Base-by-base conservation (phyloP, 306 rosid species). In the Gastrolobium bilobum region DNA sequence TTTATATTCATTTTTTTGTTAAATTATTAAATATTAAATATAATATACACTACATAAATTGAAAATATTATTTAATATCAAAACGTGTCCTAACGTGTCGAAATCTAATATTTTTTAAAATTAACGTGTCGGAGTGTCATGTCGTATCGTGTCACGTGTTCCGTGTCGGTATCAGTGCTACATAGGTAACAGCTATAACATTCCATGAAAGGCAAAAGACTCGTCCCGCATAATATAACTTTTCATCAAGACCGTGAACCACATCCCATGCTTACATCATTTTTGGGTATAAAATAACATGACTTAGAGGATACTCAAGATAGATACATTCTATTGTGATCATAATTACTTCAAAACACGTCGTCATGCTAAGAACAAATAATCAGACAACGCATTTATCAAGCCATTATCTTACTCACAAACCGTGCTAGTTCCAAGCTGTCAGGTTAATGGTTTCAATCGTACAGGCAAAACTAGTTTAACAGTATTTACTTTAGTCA, bases 151-250 rank as follows among this genome's bases (percentile, higher is more conserved):
- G n/a, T n/a, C n/a, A n/a, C n/a, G n/a, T n/a, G n/a, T n/a, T n/a
- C n/a, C n/a, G n/a, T n/a, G n/a, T n/a, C n/a, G n/a, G n/a, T n/a
- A n/a, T n/a, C n/a, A n/a, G n/a, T n/a, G n/a, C n/a, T n/a, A n/a
- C n/a, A n/a, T n/a, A n/a, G n/a, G 93, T 87, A 75, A 94, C 97
- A 69, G 98, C 94, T 67, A 94, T 65, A 52, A 94, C 53, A 74
- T 94, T 94, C 98, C 98, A 94, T 33, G 81, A 37, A 52, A 94
- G 97, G 88, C 98, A 94, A 33, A 87, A 72, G 31, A 79, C 62
- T 75, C 92, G 11, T 65, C 98, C 98, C 92, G 92, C 83, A 70
- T 44, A 75, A 78, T 61, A 79, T 77, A 84, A 79, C 65, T 60
- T 54, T 65, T 84, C 68, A 81, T 81, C 78, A 78, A 51, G 67